Base-by-base conservation (phyloP, 2,329 filamentous ascomycete genomes). In the Fusarium metavorans region DNA sequence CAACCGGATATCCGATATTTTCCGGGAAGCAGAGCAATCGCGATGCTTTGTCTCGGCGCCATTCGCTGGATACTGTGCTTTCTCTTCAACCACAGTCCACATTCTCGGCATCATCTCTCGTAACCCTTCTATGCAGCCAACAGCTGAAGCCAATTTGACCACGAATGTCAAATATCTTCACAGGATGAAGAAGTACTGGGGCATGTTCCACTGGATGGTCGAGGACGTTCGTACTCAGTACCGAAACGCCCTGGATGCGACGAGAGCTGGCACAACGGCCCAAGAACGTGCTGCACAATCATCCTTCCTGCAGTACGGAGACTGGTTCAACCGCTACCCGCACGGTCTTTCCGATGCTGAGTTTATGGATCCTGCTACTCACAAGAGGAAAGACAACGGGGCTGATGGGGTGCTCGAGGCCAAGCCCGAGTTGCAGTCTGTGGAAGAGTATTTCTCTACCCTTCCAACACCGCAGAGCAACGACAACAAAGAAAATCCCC, bases 161-260 rank as follows among this genome's bases (percentile, higher is more conserved):
- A 94, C 92, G 74, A 98, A 98, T 75, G 93, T 98, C 78, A 94
- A 93, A 79, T 98, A 97, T 78, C 85, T 99, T 52, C 93, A 93
- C 64, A 97, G 94, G 83, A 97, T 98, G 94, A 98, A 98, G 86
- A 94, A 94, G 70, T 95, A 97, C 79, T 99, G 97, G 97, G 97
- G 96, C 70, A 97, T 98, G 93, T 98, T 98, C 80, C 94, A 98
- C 81, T 98, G 95, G 85, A 95, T 98, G 89, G 93, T 95, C 1
- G 95, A 98, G 81, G 97, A 96, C 78, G 88, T 98, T 39, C 95
- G 97, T 69, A 93, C 96, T 64, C 91, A 97, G 71, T 99, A 98
- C 81, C 91, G 93, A 61, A 90, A 92, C 57, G 96, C 95, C 76
- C 92, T 95, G 18, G 95, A 98, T 81, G 92, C 93, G n/a, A 91